Percentiles rank a stretch among this genome's conserved stretches.
Conservation (phyloP, 306 rosid species). For the Glycine latifolia region DNA sequence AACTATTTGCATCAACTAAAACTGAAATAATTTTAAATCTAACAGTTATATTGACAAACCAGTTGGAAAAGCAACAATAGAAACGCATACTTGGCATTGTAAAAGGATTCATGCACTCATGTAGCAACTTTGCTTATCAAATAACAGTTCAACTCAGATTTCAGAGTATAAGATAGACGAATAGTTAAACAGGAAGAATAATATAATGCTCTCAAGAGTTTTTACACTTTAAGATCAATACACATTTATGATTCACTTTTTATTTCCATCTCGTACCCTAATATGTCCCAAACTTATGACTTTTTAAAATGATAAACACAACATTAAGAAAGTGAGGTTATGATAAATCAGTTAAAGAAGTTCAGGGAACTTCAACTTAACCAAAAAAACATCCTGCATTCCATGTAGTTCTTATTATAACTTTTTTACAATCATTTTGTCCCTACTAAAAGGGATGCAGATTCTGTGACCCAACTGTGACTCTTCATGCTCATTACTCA, state of each 20-base stretch:
- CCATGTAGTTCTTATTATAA: conserved; percentile 1
- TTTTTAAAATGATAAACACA: background rate
- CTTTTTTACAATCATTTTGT: background rate
- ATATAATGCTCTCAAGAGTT: background rate
- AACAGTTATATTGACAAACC: conserved; percentile 36
- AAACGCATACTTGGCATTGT: conserved; percentile 15
- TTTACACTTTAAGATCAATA: conserved; percentile 4
- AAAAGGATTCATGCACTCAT: conserved; percentile 22
- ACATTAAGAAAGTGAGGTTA: no score
- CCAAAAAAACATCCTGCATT: background rate
- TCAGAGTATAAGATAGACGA: background rate
- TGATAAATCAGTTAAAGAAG: background rate
- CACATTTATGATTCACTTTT: background rate
- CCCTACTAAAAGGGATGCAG: background rate
- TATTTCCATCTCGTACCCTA: background rate
- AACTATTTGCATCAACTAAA: conserved; percentile 45
- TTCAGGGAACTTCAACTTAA: conserved; percentile 5
- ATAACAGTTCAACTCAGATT: conserved; percentile 15
- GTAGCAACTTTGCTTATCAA: conserved; percentile 19
- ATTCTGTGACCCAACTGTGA: no score
- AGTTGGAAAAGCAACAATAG: conserved; percentile 4
- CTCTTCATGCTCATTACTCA: background rate
- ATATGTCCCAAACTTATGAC: background rate
- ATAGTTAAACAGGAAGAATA: no score
- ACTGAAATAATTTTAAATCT: conserved; percentile 38